Base-by-base conservation (phyloP, 2,329 filamentous ascomycete genomes). In the Colletotrichum sp. region DNA sequence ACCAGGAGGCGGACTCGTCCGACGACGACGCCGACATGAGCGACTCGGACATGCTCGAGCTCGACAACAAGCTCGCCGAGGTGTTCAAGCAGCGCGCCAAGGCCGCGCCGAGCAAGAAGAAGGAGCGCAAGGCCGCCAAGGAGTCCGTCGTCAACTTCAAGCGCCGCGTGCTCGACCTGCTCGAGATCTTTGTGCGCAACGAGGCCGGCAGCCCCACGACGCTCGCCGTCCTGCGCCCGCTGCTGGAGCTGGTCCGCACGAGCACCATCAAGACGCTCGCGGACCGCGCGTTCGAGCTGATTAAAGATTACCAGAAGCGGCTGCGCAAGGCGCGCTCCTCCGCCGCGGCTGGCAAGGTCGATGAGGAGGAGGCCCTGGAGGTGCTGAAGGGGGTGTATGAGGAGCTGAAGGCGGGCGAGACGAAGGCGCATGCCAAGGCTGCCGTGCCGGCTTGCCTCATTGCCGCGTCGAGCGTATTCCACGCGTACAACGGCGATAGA, bases 131-230 rank as follows among this genome's bases (percentile, higher is more conserved):
- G 82, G 94, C 96, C 76, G 96, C 96, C 71, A 97, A 95, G 82
- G 94, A 96, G 79, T 95, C 93, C 24, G 95, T 99, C 82, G 88
- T 98, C 81, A 96, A 96, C 85, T 98, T 99, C 90, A 99, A 99
- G 88, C 95, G 95, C 84, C 94, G 96, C 57, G 94, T 98, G 8
- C 90, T 99, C 6, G 97, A 99, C 82, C 90, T 99, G 2, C 89
- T 99, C 13, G 92, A 94, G 76, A 94, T 97, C 78, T 99, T 95
- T 84, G 89, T 97, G 78, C 96, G 95, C 83, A 94, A 94, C 79
- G 94, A 97, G 84, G 91, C 94, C 72, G 89, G 89, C 26, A 94
- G 92, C 80, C 85, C 90, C 2, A 87, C 96, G 1, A 91, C 93
- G 1, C 91, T 97, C 59, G 88, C 92, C 49, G 85, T 97, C 10